Evolutionary conservation across 306 rosid species (phyloP).

Genomic region (Astragalus glycyphyllos): DNA sequence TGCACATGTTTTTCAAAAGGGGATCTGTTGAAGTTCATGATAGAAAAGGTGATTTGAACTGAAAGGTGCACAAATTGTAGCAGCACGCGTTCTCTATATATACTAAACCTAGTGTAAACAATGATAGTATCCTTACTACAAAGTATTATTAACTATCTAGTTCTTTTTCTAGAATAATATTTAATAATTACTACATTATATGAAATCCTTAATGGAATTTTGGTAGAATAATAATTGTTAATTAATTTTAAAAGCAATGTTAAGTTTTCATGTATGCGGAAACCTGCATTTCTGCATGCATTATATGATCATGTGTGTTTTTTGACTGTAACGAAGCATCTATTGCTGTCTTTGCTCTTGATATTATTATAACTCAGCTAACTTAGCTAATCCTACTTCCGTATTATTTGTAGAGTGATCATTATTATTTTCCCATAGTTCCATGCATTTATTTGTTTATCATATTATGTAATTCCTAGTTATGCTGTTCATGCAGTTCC

Average conservation of each 20-base stretch:
- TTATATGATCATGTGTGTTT: constrained; percentile 12
- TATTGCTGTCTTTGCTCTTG: background rate
- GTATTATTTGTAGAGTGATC: background rate
- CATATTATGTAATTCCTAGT: constrained; percentile 8
- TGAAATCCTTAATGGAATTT: constrained; percentile 26
- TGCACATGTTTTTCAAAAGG: background rate
- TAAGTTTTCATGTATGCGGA: background rate
- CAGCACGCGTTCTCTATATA: constrained; percentile 1
- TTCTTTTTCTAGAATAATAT: constrained; percentile 22
- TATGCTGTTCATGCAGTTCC: constrained; percentile 72
- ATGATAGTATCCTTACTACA: background rate
- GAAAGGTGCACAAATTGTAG: constrained; percentile 12
- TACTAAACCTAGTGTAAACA: constrained; percentile 9
- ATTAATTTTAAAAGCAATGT: constrained; percentile 21
- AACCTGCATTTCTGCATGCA: constrained; percentile 9
- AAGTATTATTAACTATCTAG: constrained; percentile 6
- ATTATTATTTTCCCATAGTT: background rate
- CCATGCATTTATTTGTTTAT: constrained; percentile 7
- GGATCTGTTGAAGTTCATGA: constrained; percentile 18
- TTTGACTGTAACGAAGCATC: constrained; percentile 7
- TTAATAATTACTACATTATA: constrained; percentile 1
- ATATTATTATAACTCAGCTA: background rate
- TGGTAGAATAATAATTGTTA: constrained; percentile 21
- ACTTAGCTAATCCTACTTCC: constrained; percentile 20
- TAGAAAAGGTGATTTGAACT: constrained; percentile 33